Base-by-base conservation (phyloP, 164 flowering plant species). In the Hamamelis virginiana region DNA sequence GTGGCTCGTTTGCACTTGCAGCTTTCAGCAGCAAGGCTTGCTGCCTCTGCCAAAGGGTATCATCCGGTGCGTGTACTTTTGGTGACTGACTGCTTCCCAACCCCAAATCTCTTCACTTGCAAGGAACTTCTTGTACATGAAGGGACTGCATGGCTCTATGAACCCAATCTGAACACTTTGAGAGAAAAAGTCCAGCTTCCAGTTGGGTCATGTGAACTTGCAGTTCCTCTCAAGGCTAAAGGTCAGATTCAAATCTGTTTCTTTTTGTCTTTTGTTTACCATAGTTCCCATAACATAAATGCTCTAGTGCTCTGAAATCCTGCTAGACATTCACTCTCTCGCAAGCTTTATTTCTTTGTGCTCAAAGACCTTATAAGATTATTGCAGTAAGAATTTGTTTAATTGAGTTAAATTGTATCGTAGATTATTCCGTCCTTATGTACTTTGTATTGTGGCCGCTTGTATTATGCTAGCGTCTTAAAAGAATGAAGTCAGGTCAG, bases 141-240 rank as follows among this genome's bases (percentile, higher is more conserved):
- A 75, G 84, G 87, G 18, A 73, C 76, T 67, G 74, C 45, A 0
- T 82, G 89, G 89, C 41, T 83, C 4, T 87, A 85, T 68, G 75
- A 74, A 61, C 91, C 91, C 12, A 65, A 83, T 65, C 55, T 80
- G 69, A 67, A 72, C 74, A 67, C 61, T 5, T 59, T 87, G 61
- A 71, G 87, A 44, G 74, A 85, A 44, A 85, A 85, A 66, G 59
- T 81, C 19, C 82, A 72, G 70, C 82, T 87, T 51, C 91, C 91
- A 1, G 84, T 80, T 38, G 91, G 91, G 1, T 85, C 91, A 8
- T 87, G 91, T 62, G 83, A 85, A 65, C 84, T 87, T 44, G 75
- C 86, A 11, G 78, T 87, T 62, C 88, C 89, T 38, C 70, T 86
- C 41, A 70, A 67, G 47, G 77, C 66, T 43, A 82, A 76, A 79